Base-by-base conservation (phyloP, 139 green algal genomes). In the Coccomyxa sp. region DNA sequence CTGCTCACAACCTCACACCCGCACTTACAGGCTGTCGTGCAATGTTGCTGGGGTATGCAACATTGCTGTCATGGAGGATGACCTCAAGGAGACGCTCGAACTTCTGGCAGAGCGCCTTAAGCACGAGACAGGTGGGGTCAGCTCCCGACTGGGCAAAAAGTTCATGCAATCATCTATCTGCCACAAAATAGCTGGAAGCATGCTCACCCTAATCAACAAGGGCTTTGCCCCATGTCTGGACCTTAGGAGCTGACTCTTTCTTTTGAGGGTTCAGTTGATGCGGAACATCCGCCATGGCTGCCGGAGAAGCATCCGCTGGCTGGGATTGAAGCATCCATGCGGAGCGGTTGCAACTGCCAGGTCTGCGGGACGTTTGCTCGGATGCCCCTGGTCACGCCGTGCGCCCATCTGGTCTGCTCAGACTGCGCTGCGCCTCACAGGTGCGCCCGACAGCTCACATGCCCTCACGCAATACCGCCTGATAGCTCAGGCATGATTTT, bases 341-440 rank as follows among this genome's bases (percentile, higher is more conserved):
- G 89, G 22, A 10, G 87, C 33, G 93, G 91, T 1, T 79, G 82
- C 14, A 8, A 27, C 33, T 92, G 89, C 75, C 78, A 88, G 44
- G 40, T 33, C 14, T 96, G 93, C 75, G 34, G 22, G 0, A 68
- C 70, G 6, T 34, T 34, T 14, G 68, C 68, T 0, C 79, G 88
- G 7, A 78, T 97, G 54, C 89, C 89, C 10, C 54, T 98, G n/a
- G 88, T 95, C 12, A 96, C 93, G 0, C 94, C 95, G 38, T 99
- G 95, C 79, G 90, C 80, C 16, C 93, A 97, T 85, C 50, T 99
- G 50, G 78, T 93, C 55, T 98, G 95, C 85, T 75, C 94, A 2
- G 89, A 91, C 77, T 99, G 64, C n/a, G 64, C 64, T 38, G 64
- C 29, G 27, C 64, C n/a, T 10, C 29, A 71, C n/a, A 71, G 64